phyloP scores from a whole-genome alignment of 768 basidiomycete species.

The Hygrophoropsis aurantiaca region DNA sequence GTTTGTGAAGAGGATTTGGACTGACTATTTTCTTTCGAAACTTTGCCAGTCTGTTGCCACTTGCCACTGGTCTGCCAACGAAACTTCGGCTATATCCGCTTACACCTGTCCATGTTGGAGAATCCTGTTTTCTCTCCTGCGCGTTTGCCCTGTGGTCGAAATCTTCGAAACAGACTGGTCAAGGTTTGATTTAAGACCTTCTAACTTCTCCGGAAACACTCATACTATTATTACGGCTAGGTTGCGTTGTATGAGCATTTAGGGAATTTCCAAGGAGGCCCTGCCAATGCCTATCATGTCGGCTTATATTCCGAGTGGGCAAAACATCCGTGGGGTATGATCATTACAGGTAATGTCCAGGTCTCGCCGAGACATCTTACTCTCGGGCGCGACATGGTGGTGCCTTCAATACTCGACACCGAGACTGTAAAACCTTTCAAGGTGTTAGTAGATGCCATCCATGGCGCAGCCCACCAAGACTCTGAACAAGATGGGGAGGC shows the following conservation, averaged over 20 bases:
- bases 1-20: too few species aligned
- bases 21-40: too few species aligned
- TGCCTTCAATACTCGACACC: slow-evolving; percentile 46
- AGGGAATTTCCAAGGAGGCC: slow-evolving; percentile 60
- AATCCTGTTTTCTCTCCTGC: slow-evolving; percentile 23
- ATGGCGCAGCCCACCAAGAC: slow-evolving; percentile 23
- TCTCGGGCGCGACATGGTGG: slow-evolving; percentile 70
- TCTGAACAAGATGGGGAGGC: slow-evolving; percentile 5
- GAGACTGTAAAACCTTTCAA: slow-evolving; percentile 50
- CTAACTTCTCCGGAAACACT: neutral
- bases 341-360: slow-evolving; percentile 85
- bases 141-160: slow-evolving; percentile 32
- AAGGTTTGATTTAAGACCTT: slow-evolving; percentile 39
- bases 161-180: slow-evolving; percentile 47
- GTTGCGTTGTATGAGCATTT: slow-evolving; percentile 92
- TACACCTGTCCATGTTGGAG: slow-evolving; percentile 17
- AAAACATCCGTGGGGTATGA: slow-evolving; percentile 78
- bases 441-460: slow-evolving; percentile 50
- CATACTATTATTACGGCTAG: slow-evolving; percentile 38
- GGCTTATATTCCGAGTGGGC: slow-evolving; percentile 77
- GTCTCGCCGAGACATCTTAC: slow-evolving; percentile 61
- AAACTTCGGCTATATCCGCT: too few species aligned
- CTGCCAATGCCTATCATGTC: slow-evolving; percentile 65
- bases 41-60: too few species aligned
- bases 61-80: too few species aligned